These are phyloP conservation scores for Dacryopinax primogenitus DNA, from an alignment of 768 basidiomycete genomes.

Conservation along the genomic window DNA sequence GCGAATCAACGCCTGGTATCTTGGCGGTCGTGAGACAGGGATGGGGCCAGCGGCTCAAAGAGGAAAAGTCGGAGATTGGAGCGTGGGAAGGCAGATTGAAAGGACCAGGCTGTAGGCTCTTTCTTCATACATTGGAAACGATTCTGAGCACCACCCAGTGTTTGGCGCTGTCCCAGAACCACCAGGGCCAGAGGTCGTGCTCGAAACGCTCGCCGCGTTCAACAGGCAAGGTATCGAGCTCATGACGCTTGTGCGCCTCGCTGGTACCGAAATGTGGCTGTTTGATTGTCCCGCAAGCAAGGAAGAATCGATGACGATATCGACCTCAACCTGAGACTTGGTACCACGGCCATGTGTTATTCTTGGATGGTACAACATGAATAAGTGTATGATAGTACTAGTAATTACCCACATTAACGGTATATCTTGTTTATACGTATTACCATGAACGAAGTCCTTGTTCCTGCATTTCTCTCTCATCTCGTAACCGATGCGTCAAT, in stretches of 20 bases:
- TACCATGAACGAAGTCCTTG: neutral
- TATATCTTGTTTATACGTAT: neutral
- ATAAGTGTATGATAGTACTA: too few relatives aligned
- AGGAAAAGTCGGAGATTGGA: neutral
- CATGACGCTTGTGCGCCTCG: neutral
- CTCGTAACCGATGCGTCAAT: neutral
- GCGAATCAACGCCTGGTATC: neutral
- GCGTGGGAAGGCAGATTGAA: neutral
- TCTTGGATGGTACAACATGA: too few relatives aligned
- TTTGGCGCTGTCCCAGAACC: neutral
- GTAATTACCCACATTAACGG: neutral
- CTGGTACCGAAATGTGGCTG: constrained; percentile 3
- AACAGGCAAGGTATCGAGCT: constrained; percentile 6
- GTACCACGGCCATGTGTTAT: too few relatives aligned
- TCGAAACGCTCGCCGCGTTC: neutral
- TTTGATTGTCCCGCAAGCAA: neutral
- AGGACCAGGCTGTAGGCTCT: neutral
- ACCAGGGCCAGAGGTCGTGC: neutral
- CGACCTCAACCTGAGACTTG: neutral
- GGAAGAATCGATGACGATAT: neutral
- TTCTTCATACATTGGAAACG: neutral
- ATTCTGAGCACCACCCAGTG: neutral
- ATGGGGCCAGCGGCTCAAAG: neutral
- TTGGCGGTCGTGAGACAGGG: neutral
- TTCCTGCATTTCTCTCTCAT: neutral